Evolutionary conservation across 768 basidiomycete genomes (phyloP), one percentile per base, ranked within the genome.

Genomic region (Psilocybe tampanensis): DNA sequence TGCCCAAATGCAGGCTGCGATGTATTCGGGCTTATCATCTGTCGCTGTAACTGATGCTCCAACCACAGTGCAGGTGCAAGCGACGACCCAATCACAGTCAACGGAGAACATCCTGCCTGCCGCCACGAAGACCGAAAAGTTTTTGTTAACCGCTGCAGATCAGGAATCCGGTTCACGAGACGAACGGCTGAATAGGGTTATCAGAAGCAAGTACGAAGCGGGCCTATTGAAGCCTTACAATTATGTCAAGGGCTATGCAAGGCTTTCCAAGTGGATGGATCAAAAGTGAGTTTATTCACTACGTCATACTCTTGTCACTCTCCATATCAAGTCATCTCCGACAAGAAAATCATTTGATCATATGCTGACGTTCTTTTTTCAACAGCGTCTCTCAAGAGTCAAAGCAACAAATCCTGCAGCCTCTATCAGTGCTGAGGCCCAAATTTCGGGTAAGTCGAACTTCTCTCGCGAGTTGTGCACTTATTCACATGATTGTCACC

Each of bases 181-280:
- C 63, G 92, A 96, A 63, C 86, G 95, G 1, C 74, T 98, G 49
- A 92, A 89, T 62, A 82, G 91, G 56, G 96, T 98, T 61, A 98
- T 98, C 63, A 84, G 90, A 62, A 94, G 92, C 66, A 98, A 98
- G 73, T 98, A 97, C 72, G 95, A 98, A 67, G 96, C 96, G 2
- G 96, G 95, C 0, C 71, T 98, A 42, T 74, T 98, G 61, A 95
- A 93, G 67, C 96, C 96, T 2, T 97, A 96, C 66, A 95, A 98
- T 72, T 97, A 98, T 63, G 94, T 95, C 48, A 95, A 95, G 66
- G 96, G 96, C 0, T 98, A 98, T 65, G 90, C 93, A 13, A 79
- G 95, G 58, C 73, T 98, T 60, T 91, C 88, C 53, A 82, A 91
- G 54, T 98, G 95, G 95, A 96, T 98, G 93, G 94, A 95, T 63